Evolutionary conservation across 1,139 yeast species (phyloP).

Genomic region (Starmera stellimalicola): DNA sequence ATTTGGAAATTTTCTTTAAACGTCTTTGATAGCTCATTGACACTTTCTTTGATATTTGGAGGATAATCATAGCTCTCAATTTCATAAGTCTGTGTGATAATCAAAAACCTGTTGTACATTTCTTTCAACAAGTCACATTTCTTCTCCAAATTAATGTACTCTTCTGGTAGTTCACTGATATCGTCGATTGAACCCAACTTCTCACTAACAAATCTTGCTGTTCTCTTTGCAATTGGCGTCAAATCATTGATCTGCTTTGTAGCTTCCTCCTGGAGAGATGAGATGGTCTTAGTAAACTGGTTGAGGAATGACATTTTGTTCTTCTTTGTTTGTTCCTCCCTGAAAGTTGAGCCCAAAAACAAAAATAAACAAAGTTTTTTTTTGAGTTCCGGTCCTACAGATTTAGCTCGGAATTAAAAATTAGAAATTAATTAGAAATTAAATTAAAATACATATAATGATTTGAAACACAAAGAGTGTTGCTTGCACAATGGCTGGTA

Average conservation of each 20-base stretch:
- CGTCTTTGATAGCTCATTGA: constrained; percentile 51
- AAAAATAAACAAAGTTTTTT: too few species aligned
- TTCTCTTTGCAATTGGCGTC: constrained; percentile 21
- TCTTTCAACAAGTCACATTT: constrained; percentile 66
- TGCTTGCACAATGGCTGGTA: too few species aligned
- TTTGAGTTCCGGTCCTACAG: too few species aligned
- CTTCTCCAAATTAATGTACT: constrained; percentile 56
- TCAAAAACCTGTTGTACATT: constrained; percentile 64
- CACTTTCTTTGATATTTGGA: constrained; percentile 58
- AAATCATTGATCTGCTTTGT: constrained; percentile 17
- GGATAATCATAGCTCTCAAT: constrained; percentile 84
- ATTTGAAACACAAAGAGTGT: too few species aligned
- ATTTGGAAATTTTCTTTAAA: constrained; percentile 46
- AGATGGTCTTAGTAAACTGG: constrained; percentile 14
- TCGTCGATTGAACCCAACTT: constrained; percentile 62
- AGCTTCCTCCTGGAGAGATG: constrained; percentile 18
- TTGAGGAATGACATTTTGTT: constrained; percentile 20
- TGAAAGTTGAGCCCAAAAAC: too few species aligned
- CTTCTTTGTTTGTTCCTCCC: too few species aligned
- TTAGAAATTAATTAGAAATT: too few species aligned
- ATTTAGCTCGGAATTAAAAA: too few species aligned
- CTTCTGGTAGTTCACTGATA: constrained; percentile 62
- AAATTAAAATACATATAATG: too few species aligned
- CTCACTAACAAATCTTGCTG: constrained; percentile 42
- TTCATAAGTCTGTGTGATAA: constrained; percentile 64